Base-by-base conservation (phyloP, 176 grass and related monocot species). In the Luzula sylvatica region DNA sequence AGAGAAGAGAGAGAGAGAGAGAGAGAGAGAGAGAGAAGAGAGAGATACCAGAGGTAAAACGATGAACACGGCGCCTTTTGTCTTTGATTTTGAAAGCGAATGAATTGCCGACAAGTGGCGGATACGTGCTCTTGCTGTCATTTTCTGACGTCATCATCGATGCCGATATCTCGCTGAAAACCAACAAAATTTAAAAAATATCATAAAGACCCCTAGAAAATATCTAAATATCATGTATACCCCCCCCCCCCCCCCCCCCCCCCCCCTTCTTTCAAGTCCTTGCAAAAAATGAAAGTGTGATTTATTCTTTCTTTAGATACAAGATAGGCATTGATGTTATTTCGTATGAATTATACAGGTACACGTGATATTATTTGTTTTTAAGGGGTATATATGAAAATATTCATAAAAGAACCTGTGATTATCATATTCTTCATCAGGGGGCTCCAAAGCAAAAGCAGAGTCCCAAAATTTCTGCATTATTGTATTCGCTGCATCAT, bases 391-490 rank as follows among this genome's bases (percentile, higher is more conserved):
- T 17, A 50, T 5, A 38, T 38, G 15, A 53, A 41, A 25, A 29
- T 45, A 46, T 47, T 27, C n/a, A n/a, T n/a, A 5, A 64, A 49
- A 66, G 3, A 52, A 90, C 92, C 92, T 98, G 52, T 65, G 81
- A 15, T 54, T 90, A 56, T 90, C 92, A 42, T 70, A 68, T 60
- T 87, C 92, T 13, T 86, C 80, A 50, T 90, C 86, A 56, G 78
- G 71, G 65, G 81, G 72, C 23, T 98, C 92, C 65, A 90, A 78
- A 76, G 85, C 78, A 86, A 98, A 82, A 43, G 92, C 69, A 58
- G 92, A 98, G 51, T 98, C 92, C 92, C 92, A 90, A 54, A 98
- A 98, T 65, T 83, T 87, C 38, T 98, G 85, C 85, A 90, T 80
- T 65, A 90, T 74, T 40, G 92, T 83, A 68, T 87, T 98, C 65